These are phyloP conservation scores for Coemansia javaensis DNA, from an alignment of 192 early-diverging fungal species.

Conservation along the genomic window DNA sequence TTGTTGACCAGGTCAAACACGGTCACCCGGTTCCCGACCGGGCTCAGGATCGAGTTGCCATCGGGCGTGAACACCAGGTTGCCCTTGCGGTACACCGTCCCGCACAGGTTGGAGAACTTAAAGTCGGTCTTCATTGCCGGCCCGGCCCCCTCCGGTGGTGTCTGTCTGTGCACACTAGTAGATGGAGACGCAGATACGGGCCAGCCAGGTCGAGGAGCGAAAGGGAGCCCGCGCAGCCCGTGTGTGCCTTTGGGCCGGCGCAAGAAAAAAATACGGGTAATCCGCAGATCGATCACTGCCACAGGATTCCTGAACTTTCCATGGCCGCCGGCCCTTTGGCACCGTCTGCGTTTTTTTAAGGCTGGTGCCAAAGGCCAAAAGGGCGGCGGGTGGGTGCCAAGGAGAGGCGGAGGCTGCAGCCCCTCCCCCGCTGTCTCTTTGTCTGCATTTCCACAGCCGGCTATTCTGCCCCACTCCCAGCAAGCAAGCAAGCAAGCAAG, in stretches of 20 bases:
- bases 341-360: too few species aligned
- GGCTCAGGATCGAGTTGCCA: conserved; percentile 87
- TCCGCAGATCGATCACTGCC: too few species aligned
- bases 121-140: conserved; percentile 52
- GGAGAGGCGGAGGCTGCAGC: too few species aligned
- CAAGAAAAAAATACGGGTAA: too few species aligned
- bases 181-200: not conserved
- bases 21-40: conserved; percentile 94
- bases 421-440: too few species aligned
- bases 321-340: too few species aligned
- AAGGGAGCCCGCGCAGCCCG: too few species aligned
- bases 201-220: not conserved
- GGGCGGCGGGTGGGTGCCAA: too few species aligned
- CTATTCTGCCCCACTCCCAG: not conserved
- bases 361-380: too few species aligned
- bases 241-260: too few species aligned
- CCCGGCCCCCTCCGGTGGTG: not conserved
- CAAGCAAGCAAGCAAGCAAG: not conserved
- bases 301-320: too few species aligned
- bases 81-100: conserved; percentile 95
- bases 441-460: too few species aligned
- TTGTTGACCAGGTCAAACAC: conserved; percentile 96
- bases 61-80: conserved; percentile 94
- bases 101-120: conserved; percentile 95
- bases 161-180: not conserved